Percentiles rank a stretch among this genome's conserved stretches.
These are phyloP conservation scores for Xylaria hypoxylon DNA, from an alignment of 2,329 filamentous ascomycete genomes.

Conservation along the genomic window DNA sequence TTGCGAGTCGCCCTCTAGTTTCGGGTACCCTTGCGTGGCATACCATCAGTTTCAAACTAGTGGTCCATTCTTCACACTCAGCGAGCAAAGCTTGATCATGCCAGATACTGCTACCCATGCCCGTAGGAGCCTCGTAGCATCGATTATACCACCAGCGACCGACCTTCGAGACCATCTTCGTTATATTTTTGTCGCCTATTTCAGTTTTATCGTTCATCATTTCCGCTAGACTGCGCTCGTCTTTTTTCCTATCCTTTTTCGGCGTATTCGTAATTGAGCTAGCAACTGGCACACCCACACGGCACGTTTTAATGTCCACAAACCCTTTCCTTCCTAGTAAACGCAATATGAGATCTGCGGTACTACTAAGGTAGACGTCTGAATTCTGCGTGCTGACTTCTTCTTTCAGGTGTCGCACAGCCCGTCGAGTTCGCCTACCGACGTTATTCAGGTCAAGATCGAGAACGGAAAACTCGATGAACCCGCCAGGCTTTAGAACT, in stretches of 20 bases:
- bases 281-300: slow-evolving; percentile 81
- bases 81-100: slow-evolving; percentile 77
- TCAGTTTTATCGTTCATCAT: slow-evolving; percentile 78
- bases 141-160: slow-evolving; percentile 96
- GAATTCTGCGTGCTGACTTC: slow-evolving; percentile 71
- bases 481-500: slow-evolving; percentile 81
- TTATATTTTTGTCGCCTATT: slow-evolving; percentile 84
- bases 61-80: slow-evolving; percentile 88
- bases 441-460: slow-evolving; percentile 87
- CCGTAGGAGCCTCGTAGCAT: slow-evolving; percentile 82
- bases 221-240: slow-evolving; percentile 72
- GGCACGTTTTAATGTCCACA: slow-evolving; percentile 77
- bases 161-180: slow-evolving; percentile 90
- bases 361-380: slow-evolving; percentile 69
- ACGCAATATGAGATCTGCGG: slow-evolving; percentile 71
- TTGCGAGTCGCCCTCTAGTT: slow-evolving; percentile 58
- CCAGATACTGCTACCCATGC: slow-evolving; percentile 76
- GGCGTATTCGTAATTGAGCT: slow-evolving; percentile 57
- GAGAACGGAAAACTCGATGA: slow-evolving; percentile 81
- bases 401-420: slow-evolving; percentile 78
- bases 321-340: slow-evolving; percentile 78
- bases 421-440: slow-evolving; percentile 76
- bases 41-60: slow-evolving; percentile 89
- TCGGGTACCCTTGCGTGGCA: slow-evolving; percentile 88
- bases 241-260: slow-evolving; percentile 52